Evolutionary conservation across 768 basidiomycete genomes (phyloP), one percentile per base, ranked within the genome.

Genomic region (Mrakia hoshinonis): DNA sequence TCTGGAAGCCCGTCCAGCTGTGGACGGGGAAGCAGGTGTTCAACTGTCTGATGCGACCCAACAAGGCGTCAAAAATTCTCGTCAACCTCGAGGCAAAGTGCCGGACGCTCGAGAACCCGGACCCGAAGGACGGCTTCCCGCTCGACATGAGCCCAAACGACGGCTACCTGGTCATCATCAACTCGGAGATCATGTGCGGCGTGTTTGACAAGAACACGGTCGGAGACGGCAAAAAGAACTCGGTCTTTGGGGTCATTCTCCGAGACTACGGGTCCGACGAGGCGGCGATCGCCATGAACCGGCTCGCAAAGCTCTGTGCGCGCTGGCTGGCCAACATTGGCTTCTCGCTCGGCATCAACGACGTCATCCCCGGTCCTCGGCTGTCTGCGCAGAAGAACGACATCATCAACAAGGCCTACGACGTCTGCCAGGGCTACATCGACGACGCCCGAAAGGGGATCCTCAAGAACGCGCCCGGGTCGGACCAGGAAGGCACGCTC

Each of bases 11-110:
- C 12, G 84, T 86, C 31, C 85, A 90, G 24, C 81, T 99, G 1
- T 99, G 96, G 96, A 98, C 96, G 0, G 96, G 96, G 38, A 99
- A 99, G 77, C 96, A 99, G 77, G 84, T 99, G n/a, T 98, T 97
- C 84, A 92, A 91, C 78, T 87, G 92, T 39, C 87, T 98, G 60
- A 97, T 98, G 90, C 87, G 89, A 12, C 96, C 96, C 5, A 96
- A 94, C 82, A 89, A 86, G 75, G 75, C 85, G 22, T 90, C 87
- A 10, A 85, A 87, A 36, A 87, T 97, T 66, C 81, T 88, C 48
- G 92, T 99, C 73, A 99, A 99, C 79, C 90, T 97, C 55, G 96
- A 98, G 81, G 89, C 87, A 47, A 95, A 93, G 79, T 98, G 95
- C 78, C 87, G 93, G 79, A 94, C 92, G 74, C 67, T 77, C 38